Evolutionary conservation across 176 grass and related monocot species (phyloP).

Genomic region (Lolium rigidum): DNA sequence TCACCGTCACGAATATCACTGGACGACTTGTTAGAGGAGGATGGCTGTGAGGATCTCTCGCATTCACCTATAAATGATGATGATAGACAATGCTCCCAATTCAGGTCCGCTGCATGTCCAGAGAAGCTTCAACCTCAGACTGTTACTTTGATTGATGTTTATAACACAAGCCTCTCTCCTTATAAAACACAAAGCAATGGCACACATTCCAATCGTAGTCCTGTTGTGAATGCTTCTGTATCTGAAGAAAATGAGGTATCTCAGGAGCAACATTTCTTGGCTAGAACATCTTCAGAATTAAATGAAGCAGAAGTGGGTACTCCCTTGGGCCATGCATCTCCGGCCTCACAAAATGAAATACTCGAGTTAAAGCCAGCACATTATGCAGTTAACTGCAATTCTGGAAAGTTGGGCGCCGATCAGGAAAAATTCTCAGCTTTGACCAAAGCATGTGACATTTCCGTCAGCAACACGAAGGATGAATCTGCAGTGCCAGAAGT

Average conservation of each 20-base stretch:
- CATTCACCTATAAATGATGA: slow-evolving; percentile 30
- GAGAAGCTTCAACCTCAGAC: slow-evolving; percentile 38
- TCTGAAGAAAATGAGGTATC: slow-evolving; percentile 32
- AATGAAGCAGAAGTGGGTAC: slow-evolving; percentile 27
- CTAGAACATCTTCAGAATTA: slow-evolving; percentile 34
- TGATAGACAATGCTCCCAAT: slow-evolving; percentile 35
- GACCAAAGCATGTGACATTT: slow-evolving; percentile 13
- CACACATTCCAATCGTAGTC: slow-evolving; percentile 32
- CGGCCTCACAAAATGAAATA: slow-evolving; percentile 1
- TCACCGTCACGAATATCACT: slow-evolving; percentile 29
- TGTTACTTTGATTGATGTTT: slow-evolving; percentile 36
- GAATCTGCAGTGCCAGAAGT: slow-evolving; percentile 17
- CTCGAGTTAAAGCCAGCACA: slow-evolving; percentile 14
- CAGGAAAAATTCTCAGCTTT: slow-evolving; percentile 15
- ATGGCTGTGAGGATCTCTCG: slow-evolving; percentile 16
- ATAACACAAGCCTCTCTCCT: slow-evolving; percentile 30
- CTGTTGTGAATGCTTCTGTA: slow-evolving; percentile 21
- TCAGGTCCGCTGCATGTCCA: slow-evolving; percentile 15
- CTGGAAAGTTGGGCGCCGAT: slow-evolving; percentile 33
- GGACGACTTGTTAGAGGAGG: slow-evolving; percentile 16
- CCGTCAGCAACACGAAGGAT: slow-evolving; percentile 27
- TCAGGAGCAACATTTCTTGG: slow-evolving; percentile 44
- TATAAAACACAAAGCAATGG: slow-evolving; percentile 35
- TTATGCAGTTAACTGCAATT: slow-evolving; percentile 26
- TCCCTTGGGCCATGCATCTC: slow-evolving; percentile 39